These are phyloP conservation scores for Naganishia kalamii DNA, from an alignment of 768 basidiomycete species.

Conservation along the genomic window DNA sequence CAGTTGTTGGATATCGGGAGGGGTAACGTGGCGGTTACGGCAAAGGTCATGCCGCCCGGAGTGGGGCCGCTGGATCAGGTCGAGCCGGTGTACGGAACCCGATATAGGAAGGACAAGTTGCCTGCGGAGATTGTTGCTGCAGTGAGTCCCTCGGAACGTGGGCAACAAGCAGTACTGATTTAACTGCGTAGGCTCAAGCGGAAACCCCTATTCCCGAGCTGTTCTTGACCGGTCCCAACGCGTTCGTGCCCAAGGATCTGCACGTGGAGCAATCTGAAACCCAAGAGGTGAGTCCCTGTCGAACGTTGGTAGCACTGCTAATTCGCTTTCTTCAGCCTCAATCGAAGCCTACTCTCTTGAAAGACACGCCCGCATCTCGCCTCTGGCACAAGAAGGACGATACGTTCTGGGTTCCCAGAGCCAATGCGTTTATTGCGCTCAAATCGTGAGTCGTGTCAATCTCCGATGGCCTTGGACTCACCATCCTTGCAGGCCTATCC, in stretches of 20 bases:
- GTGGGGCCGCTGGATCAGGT: slow-evolving; percentile 53
- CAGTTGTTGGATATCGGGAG: slow-evolving; percentile 60
- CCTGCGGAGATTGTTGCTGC: slow-evolving; percentile 56
- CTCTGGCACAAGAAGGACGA: slow-evolving; percentile 98
- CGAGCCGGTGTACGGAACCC: slow-evolving; percentile 90
- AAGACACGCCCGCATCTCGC: slow-evolving; percentile 62
- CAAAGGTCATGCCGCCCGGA: slow-evolving; percentile 59
- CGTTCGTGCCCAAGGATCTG: slow-evolving; percentile 81
- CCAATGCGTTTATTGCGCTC: slow-evolving; percentile 59
- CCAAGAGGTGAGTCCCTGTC: slow-evolving; percentile 13
- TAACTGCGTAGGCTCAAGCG: slow-evolving; percentile 53
- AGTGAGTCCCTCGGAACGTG: not conserved
- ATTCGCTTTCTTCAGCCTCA: slow-evolving; percentile 40
- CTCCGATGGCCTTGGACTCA: too few relatives aligned
- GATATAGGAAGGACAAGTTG: slow-evolving; percentile 58
- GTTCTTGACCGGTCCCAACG: slow-evolving; percentile 73
- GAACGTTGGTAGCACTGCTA: slow-evolving; percentile 40
- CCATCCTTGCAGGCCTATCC: slow-evolving; percentile 45
- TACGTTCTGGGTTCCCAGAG: slow-evolving; percentile 89
- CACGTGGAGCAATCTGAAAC: slow-evolving; percentile 71
- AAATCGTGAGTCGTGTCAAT: slow-evolving; percentile 28
- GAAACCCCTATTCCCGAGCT: slow-evolving; percentile 59
- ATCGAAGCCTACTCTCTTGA: slow-evolving; percentile 59
- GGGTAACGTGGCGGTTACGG: slow-evolving; percentile 69
- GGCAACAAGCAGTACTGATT: not conserved